Evolutionary conservation across 768 basidiomycete genomes (phyloP).

Genomic region (Lentinula boryana): DNA sequence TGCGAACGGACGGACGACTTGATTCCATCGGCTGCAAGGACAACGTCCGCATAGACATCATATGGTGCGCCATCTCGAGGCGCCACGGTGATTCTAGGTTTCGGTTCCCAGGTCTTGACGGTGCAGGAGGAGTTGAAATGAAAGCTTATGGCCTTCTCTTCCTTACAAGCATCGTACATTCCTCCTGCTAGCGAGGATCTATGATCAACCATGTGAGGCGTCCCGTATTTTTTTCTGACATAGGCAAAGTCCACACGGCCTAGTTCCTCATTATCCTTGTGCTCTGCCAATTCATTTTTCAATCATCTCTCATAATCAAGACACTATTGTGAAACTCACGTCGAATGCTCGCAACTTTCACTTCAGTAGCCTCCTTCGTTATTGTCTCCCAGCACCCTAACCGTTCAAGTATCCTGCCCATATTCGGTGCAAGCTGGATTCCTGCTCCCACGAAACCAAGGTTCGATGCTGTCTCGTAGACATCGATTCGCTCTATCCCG

Average conservation of each 20-base stretch:
- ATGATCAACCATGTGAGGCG: slow-evolving; percentile 27
- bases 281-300: not conserved
- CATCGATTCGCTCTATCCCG: slow-evolving; percentile 24
- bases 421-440: slow-evolving; percentile 30
- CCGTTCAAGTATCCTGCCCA: slow-evolving; percentile 21
- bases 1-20: slow-evolving; percentile 23
- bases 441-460: slow-evolving; percentile 30
- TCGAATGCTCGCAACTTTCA: slow-evolving; percentile 20
- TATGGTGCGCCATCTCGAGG: slow-evolving; percentile 11
- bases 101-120: slow-evolving; percentile 20
- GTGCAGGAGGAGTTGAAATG: slow-evolving; percentile 18
- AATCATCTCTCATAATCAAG: not conserved
- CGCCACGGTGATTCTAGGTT: slow-evolving; percentile 10
- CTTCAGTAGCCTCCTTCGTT: slow-evolving; percentile 18
- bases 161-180: slow-evolving; percentile 20
- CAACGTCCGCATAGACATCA: slow-evolving; percentile 25
- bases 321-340: slow-evolving; percentile 11
- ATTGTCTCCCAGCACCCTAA: slow-evolving; percentile 24
- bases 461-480: slow-evolving; percentile 22
- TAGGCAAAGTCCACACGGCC: slow-evolving; percentile 21
- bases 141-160: slow-evolving; percentile 20
- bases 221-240: slow-evolving; percentile 22
- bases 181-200: slow-evolving; percentile 25
- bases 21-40: slow-evolving; percentile 32
- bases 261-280: slow-evolving; percentile 23